Evolutionary conservation across 2,329 filamentous ascomycete species (phyloP), one percentile per base, ranked within the genome.

Genomic region (Microdochium paspali): DNA sequence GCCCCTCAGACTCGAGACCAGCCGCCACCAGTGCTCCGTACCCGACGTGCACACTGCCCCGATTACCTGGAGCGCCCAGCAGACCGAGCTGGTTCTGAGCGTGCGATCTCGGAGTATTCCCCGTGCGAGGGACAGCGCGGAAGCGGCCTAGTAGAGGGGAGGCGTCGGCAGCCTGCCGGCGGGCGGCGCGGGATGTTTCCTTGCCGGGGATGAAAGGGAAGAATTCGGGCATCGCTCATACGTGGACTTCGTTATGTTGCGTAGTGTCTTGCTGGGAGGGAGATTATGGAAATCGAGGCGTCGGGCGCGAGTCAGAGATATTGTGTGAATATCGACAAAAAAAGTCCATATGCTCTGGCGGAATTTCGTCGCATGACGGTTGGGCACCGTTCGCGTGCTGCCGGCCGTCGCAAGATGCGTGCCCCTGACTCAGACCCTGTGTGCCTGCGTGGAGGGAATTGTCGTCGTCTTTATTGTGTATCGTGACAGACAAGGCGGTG

Each of bases 121-220:
- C 65, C 18, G 35, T 40, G 24, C 70, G 66, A 7, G 77, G 78
- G 18, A 84, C 78, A 50, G 80, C 81, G 51, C 80, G 78, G 64
- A 81, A 85, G 32, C 81, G 77, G 51, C 81, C 81, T 2, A 84
- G 74, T 9, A 84, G 66, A 23, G 81, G 79, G 18, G 80, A 77
- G 39, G 77, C 67, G 57, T 82, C 75, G 55, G 68, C 69, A 49
- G 60, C 63, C 49, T 71, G 71, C 50, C 66, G 63, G 45, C 71
- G 70, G 50, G 70, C 66, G 56, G 70, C 50, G 49, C 56, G 56
- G 32, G 50, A 73, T 52, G 78, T 74, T 65, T 84, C 81, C 58
- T 68, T 73, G 62, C 80, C 81, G 58, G 80, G 80, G 52, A 80
- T 80, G 66, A 85, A 85, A 61, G 76, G 72, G 66, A 85, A 84